Conservation (phyloP, 768 basidiomycete species). For the Leccinellum rugosiceps region DNA sequence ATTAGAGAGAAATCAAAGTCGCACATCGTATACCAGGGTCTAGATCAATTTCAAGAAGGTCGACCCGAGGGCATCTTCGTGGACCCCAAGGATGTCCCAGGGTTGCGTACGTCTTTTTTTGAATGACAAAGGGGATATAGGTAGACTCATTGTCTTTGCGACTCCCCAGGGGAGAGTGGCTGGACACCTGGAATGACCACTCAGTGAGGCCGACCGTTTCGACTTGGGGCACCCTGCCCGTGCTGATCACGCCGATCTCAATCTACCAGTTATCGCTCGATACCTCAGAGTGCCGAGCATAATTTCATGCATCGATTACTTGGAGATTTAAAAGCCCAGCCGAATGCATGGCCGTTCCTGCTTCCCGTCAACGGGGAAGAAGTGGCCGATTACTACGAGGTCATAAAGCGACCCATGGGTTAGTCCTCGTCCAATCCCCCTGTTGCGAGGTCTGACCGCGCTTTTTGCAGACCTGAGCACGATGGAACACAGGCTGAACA, state of each 20-base stretch:
- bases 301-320: slow-evolving; percentile 74
- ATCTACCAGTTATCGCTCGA: slow-evolving; percentile 35
- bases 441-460: background rate
- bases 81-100: slow-evolving; percentile 81
- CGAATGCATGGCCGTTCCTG: slow-evolving; percentile 85
- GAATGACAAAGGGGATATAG: background rate
- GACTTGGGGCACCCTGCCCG: background rate
- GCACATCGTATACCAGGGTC: slow-evolving; percentile 80
- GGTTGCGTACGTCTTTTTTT: slow-evolving; percentile 57
- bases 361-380: slow-evolving; percentile 75
- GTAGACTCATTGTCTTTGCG: background rate
- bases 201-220: slow-evolving; percentile 44
- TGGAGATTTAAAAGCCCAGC: slow-evolving; percentile 72
- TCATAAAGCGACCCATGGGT: slow-evolving; percentile 94
- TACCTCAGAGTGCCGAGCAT: slow-evolving; percentile 53
- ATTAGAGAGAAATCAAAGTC: slow-evolving; percentile 84
- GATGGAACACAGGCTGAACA: slow-evolving; percentile 88
- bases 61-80: slow-evolving; percentile 48
- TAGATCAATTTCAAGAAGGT: slow-evolving; percentile 70
- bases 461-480: slow-evolving; percentile 67
- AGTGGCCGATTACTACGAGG: slow-evolving; percentile 86
- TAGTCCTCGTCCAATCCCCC: slow-evolving; percentile 23
- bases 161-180: slow-evolving; percentile 72
- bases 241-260: slow-evolving; percentile 6
- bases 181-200: slow-evolving; percentile 86